These are phyloP conservation scores for Pyrus betulifolia DNA, from an alignment of 306 rosid species.

Conservation along the genomic window DNA sequence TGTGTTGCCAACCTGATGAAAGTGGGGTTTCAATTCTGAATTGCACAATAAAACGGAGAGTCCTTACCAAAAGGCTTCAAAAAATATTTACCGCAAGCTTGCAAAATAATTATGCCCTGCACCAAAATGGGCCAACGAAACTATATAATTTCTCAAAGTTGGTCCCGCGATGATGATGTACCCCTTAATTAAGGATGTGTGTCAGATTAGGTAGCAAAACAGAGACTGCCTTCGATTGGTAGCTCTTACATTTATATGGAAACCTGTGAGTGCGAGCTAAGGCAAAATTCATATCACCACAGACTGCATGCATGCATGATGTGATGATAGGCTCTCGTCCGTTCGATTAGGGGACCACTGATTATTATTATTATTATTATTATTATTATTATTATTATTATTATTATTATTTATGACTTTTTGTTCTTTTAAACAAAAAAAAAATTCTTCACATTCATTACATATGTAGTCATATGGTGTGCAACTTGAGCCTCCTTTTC, in stretches of 20 bases:
- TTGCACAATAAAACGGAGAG: background rate
- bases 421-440: constrained; percentile 21
- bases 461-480: background rate
- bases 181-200: constrained; percentile 6
- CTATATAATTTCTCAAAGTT: background rate
- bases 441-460: constrained; percentile 18
- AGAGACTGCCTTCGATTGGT: constrained; percentile 1
- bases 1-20: too few relatives aligned
- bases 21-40: background rate
- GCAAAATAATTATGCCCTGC: constrained; percentile 5
- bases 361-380: too few relatives aligned
- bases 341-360: too few relatives aligned
- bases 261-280: background rate
- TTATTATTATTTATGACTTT: constrained; percentile 16
- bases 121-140: constrained; percentile 15
- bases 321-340: too few relatives aligned
- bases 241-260: constrained; percentile 3
- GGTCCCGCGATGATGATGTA: background rate
- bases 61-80: background rate
- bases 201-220: constrained; percentile 25
- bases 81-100: background rate
- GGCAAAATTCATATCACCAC: background rate
- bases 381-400: too few relatives aligned
- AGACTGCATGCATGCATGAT: background rate
- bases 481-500: constrained; percentile 22